Evolutionary conservation across 2,329 filamentous ascomycete genomes (phyloP).

Genomic region (Corniculantispora saksenae): DNA sequence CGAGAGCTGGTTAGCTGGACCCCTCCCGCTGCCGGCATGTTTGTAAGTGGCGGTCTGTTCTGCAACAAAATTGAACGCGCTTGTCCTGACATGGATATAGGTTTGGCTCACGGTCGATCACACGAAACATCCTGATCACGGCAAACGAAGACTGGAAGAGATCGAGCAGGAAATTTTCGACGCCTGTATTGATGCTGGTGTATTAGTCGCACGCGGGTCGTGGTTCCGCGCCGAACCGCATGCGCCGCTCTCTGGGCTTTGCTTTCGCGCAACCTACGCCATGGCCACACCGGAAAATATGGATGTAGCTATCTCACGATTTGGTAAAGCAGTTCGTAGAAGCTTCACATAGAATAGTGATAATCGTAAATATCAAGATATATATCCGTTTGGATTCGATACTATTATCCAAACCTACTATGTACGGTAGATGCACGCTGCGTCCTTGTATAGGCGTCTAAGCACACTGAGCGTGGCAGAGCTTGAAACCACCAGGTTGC

Average conservation of each 20-base stretch:
- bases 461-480: conserved; percentile 12
- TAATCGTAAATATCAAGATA: background rate
- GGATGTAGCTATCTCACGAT: conserved; percentile 69
- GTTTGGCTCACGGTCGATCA: conserved; percentile 74
- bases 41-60: conserved; percentile 61
- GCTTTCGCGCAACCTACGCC: conserved; percentile 89
- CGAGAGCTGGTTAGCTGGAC: conserved; percentile 75
- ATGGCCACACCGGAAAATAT: conserved; percentile 73
- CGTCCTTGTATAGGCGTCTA: background rate
- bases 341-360: conserved; percentile 5
- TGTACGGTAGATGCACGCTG: too few relatives aligned
- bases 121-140: conserved; percentile 62
- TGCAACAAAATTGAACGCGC: background rate
- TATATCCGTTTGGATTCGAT: background rate
- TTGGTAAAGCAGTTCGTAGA: conserved; percentile 74
- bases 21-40: conserved; percentile 88
- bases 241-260: conserved; percentile 64
- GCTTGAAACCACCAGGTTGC: conserved; percentile 32
- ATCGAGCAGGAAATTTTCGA: conserved; percentile 89
- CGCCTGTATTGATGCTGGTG: conserved; percentile 71
- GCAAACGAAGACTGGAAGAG: conserved; percentile 55
- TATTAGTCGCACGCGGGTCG: conserved; percentile 79
- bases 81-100: conserved; percentile 35
- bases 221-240: conserved; percentile 85
- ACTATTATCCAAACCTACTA: background rate